Base-by-base conservation (phyloP, 2,329 filamentous ascomycete genomes). In the Cercospora sojina region DNA sequence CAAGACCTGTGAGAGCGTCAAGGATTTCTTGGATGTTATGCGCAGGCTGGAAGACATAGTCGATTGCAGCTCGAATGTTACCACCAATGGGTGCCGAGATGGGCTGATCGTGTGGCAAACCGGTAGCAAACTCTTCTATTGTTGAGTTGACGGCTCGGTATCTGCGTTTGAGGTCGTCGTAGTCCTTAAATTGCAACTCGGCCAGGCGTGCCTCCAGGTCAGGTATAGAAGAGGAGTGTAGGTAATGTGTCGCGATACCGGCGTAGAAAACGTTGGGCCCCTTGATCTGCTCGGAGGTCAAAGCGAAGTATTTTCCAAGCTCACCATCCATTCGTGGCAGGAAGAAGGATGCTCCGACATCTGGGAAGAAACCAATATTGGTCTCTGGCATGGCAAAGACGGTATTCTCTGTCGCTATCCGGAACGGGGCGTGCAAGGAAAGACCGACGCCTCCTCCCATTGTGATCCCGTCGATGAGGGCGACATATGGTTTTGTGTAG, bases 331-430 rank as follows among this genome's bases (percentile, higher is more conserved):
- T 88, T 69, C 93, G 87, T 16, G 95, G 92, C 62, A 99, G 84
- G 84, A 98, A 98, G 83, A 98, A 99, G 10, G 92, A 96, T 32
- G 90, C 96, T 68, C 95, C 95, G 58, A 99, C 95, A 76, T 99
- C 96, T 6, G 96, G 95, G 85, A 99, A 99, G 84, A 98, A 97
- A 43, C 95, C 95, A 76, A 99, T 99, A 8, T 88, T 96, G 3
- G 95, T 99, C 82, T 99, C 95, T 31, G 95, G 95, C 95, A 99
- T 99, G 73, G 96, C 93, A 75, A 99, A 98, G 57, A 96, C 82
- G 5, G 95, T 99, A 77, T 90, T 90, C 81, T 99, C 95, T 2
- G 95, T 99, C 41, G 95, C 95, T 77, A 99, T 96, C 67, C 95
- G 87, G 85, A 99, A 94, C 3, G 95, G 96, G 2, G 95, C 94